Evolutionary conservation across 306 rosid species (phyloP), one percentile per base, ranked within the genome.

Genomic region (Carpinus viminea): DNA sequence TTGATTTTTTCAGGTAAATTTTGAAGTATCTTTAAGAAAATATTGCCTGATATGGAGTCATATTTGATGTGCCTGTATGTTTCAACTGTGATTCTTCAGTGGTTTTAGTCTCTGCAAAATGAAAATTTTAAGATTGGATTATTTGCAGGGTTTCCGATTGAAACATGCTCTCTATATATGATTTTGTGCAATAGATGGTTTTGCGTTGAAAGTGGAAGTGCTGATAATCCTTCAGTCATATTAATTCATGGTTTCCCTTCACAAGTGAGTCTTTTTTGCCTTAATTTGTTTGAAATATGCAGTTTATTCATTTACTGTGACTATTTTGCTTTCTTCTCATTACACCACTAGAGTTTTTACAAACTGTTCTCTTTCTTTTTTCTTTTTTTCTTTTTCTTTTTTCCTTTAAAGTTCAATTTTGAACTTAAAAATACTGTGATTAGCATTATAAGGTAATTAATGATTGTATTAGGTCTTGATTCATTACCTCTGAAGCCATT

Each of bases 231-330:
- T 76, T 31, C 93, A 52, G 93, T 93, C 83, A 76, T 93, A 87
- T 73, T 93, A 70, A 79, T 93, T 82, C 98, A 93, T 31, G 98
- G 98, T 85, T 90, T 93, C 74, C 98, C 98, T 82, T 93, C 97
- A 21, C 98, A 91, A 93, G 98, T 91, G 68, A 83, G 87, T 62
- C 48, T 76, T 72, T 20, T 62, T 77, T 26, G 68, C 61, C 74
- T 8, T 10, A 5, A 66, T 21, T 10, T 10, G 53, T 50, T 50
- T 50, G 13, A 4, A 50, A 15, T 10, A 50, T 50, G 45, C 17
- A 4, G 5, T 50, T 50, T 50, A 10, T 4, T 59, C 66, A 59
- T 21, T 26, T 59, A 26, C 38, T 59, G 66, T 59, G 38, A 59
- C 17, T 59, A 21, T 24, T 21, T 59, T 59, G 10, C 10, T 59